Conservation (phyloP, 2,329 filamentous ascomycete genomes). For the Gaeumannomyces sp. region DNA sequence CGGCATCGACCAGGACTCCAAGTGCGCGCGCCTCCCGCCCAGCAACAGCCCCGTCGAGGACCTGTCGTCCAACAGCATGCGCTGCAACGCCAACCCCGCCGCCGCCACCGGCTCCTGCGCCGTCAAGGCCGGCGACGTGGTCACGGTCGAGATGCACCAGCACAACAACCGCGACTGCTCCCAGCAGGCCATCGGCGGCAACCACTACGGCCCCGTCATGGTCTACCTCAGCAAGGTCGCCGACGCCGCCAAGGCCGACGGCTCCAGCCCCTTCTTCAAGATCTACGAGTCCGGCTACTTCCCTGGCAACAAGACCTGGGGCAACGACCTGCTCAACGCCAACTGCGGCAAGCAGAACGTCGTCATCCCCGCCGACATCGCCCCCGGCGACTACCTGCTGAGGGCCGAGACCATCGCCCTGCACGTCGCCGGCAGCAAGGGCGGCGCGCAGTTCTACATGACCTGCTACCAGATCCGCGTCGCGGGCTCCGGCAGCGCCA, state of each 20-base stretch:
- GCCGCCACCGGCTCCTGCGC: constrained; percentile 25
- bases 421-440: constrained; percentile 27
- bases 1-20: constrained; percentile 2
- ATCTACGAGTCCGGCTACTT: constrained; percentile 43
- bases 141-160: constrained; percentile 50
- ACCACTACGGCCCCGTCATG: constrained; percentile 47
- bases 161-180: constrained; percentile 35
- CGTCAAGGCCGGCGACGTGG: constrained; percentile 33
- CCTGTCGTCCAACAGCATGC: constrained; percentile 4
- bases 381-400: constrained; percentile 37
- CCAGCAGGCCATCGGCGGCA: constrained; percentile 45
- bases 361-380: constrained; percentile 32
- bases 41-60: constrained; percentile 14
- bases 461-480: constrained; percentile 14
- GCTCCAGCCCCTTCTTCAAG: constrained; percentile 44
- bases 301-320: constrained; percentile 38
- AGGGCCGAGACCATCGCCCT: constrained; percentile 39
- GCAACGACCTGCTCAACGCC: constrained; percentile 23
- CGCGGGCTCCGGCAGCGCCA: constrained; percentile 22
- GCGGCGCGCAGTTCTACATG: constrained; percentile 22
- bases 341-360: constrained; percentile 29
- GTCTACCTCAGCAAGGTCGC: constrained; percentile 45
- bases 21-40: constrained; percentile 16
- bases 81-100: constrained; percentile 15
- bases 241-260: constrained; percentile 38